Percentiles rank a stretch among this genome's conserved stretches.
Evolutionary conservation across 1,139 yeast species (phyloP).

Genomic region (Debaryomyces subglobosus): DNA sequence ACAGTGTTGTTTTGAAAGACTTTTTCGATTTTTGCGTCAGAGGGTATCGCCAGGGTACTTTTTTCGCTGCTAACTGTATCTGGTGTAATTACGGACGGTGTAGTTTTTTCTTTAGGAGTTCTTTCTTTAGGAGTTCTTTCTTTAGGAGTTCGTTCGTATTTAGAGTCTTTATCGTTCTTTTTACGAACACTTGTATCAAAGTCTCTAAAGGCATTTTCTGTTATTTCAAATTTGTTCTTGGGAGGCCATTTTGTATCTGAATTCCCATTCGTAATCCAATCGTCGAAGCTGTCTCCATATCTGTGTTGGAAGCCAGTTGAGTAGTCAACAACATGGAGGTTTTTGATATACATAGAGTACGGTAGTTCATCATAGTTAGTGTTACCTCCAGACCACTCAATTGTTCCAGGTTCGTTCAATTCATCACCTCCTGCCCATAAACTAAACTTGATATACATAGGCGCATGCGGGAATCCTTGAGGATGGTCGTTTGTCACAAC

Average conservation of each 20-base stretch:
- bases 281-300: slow-evolving; percentile 28
- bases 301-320: slow-evolving; percentile 33
- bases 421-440: slow-evolving; percentile 50
- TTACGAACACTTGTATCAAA: neutral
- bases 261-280: slow-evolving; percentile 18
- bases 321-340: slow-evolving; percentile 36
- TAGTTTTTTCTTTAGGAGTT: neutral
- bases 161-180: neutral
- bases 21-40: neutral
- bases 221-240: slow-evolving; percentile 6
- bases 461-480: slow-evolving; percentile 42
- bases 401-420: slow-evolving; percentile 38
- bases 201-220: neutral
- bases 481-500: slow-evolving; percentile 19
- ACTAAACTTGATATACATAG: slow-evolving; percentile 43
- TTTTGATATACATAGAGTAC: slow-evolving; percentile 35
- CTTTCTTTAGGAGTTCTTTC: neutral
- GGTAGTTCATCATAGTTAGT: slow-evolving; percentile 39
- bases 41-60: neutral
- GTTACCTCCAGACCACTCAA: slow-evolving; percentile 46
- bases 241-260: slow-evolving; percentile 11
- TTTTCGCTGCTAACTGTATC: neutral
- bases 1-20: neutral
- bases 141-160: neutral
- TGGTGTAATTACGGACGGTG: neutral